Conservation (phyloP, 768 basidiomycete genomes). For the Xerocomus brunneocitrinus region DNA sequence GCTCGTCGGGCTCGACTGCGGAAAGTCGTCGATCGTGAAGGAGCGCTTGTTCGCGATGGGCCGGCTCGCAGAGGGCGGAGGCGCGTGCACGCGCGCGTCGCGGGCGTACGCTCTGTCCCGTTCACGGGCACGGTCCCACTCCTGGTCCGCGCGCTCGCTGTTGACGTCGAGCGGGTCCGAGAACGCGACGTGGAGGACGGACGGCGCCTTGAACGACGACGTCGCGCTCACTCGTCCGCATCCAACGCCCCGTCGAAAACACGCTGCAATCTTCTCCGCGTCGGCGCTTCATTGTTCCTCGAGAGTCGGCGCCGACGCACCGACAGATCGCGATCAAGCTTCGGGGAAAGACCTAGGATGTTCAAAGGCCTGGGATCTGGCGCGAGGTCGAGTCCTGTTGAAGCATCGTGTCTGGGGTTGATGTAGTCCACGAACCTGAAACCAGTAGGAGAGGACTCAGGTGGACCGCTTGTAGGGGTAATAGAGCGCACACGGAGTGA, state of each 20-base stretch:
- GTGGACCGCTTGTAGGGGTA: constrained; percentile 16
- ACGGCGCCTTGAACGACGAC: constrained; percentile 40
- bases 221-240: constrained; percentile 28
- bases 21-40: too few species aligned
- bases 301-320: neutral
- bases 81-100: too few species aligned
- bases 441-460: constrained; percentile 23
- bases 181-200: constrained; percentile 39
- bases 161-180: constrained; percentile 23
- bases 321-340: neutral
- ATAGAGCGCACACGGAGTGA: constrained; percentile 6
- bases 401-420: constrained; percentile 17
- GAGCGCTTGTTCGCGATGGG: too few species aligned
- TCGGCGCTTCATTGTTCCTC: neutral
- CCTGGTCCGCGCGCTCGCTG: constrained; percentile 13
- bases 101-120: too few species aligned
- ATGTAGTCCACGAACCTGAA: constrained; percentile 20
- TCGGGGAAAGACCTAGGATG: constrained; percentile 3
- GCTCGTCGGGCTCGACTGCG: constrained; percentile 11
- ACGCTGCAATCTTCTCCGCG: too few species aligned
- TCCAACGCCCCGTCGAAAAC: too few species aligned
- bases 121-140: too few species aligned
- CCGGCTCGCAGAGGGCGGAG: too few species aligned
- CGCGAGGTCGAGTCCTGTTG: constrained; percentile 12
- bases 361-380: constrained; percentile 14